Evolutionary conservation across 139 green algal genomes (phyloP).

Genomic region (Limnomonas spitsbergensis): DNA sequence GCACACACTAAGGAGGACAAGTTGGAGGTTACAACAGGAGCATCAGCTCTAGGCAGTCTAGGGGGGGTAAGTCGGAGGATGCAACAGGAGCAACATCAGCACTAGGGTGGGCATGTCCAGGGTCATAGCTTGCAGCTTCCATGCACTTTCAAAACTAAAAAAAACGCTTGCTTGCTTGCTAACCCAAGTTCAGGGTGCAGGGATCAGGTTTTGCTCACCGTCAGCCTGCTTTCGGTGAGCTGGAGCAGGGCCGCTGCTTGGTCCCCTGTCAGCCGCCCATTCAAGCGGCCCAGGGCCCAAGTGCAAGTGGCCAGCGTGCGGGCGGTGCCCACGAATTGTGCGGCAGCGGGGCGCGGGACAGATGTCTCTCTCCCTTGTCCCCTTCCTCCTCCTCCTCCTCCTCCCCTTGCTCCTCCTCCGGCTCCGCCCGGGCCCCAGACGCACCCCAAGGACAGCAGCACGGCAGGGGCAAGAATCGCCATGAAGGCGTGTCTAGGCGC

Average conservation of each 20-base stretch:
- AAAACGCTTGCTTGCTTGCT: too few species aligned
- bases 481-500: background rate
- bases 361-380: too few species aligned
- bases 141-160: too few species aligned
- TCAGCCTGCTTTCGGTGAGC: background rate
- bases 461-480: background rate
- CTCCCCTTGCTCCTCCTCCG: background rate
- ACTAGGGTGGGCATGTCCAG: too few species aligned
- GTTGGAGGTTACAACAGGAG: background rate
- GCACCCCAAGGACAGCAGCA: background rate
- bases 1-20: background rate
- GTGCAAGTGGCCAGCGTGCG: background rate
- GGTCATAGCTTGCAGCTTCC: too few species aligned
- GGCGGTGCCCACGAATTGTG: too few species aligned
- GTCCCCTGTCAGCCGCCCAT: background rate
- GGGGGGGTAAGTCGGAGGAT: too few species aligned
- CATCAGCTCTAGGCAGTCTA: background rate
- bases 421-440: background rate
- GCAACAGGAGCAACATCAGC: too few species aligned
- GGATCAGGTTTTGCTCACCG: background rate
- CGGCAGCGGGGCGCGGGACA: too few species aligned
- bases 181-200: too few species aligned
- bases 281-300: background rate
- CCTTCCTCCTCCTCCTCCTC: background rate
- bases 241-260: background rate